phyloP scores from a whole-genome alignment of 495 filamentous ascomycete species.

The Umbilicaria muhlenbergii region DNA sequence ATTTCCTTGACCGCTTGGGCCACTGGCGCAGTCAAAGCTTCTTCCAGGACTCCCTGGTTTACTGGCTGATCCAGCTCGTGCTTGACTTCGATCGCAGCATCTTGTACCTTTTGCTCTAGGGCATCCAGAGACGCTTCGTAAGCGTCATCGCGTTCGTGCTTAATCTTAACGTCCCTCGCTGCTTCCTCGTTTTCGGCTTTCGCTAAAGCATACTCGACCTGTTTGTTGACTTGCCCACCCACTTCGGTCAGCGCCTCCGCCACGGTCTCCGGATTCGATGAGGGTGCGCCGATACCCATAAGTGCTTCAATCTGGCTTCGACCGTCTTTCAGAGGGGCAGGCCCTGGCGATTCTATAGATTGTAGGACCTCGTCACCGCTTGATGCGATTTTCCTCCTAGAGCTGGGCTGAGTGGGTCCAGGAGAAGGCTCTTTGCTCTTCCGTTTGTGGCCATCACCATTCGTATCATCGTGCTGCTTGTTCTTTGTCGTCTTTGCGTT shows the following conservation, averaged over 20 bases:
- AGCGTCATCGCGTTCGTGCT: constrained; percentile 25
- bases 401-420: constrained; percentile 6
- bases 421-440: constrained; percentile 15
- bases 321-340: constrained; percentile 16
- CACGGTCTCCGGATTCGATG: constrained; percentile 46
- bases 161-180: constrained; percentile 23
- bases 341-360: constrained; percentile 20
- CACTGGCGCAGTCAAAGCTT: constrained; percentile 30
- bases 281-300: constrained; percentile 17
- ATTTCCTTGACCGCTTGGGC: constrained; percentile 41
- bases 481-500: constrained; percentile 19
- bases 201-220: constrained; percentile 49
- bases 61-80: constrained; percentile 41
- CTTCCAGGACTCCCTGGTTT: constrained; percentile 32
- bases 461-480: constrained; percentile 23
- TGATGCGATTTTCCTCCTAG: constrained; percentile 15
- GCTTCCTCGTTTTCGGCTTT: constrained; percentile 28
- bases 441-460: constrained; percentile 13
- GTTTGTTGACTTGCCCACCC: constrained; percentile 48
- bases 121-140: constrained; percentile 28
- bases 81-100: constrained; percentile 34
- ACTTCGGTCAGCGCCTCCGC: constrained; percentile 54
- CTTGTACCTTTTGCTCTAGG: constrained; percentile 25
- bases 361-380: constrained; percentile 10
- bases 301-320: constrained; percentile 18